phyloP scores from a whole-genome alignment of 108 stramenopile genomes.

The Cyclostephanos tholiformis region DNA sequence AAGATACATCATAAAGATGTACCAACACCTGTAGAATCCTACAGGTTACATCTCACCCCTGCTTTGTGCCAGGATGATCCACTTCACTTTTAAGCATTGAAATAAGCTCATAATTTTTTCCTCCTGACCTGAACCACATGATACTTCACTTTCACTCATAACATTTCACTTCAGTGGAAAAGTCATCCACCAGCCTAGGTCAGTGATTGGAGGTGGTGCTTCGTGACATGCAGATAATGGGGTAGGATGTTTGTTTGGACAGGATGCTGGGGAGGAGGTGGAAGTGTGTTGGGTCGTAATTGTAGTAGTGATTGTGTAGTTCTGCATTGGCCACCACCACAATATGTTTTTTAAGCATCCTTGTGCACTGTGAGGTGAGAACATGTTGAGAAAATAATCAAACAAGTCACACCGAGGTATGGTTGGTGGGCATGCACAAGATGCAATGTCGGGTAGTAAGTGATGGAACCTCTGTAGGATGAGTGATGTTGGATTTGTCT shows the following conservation, averaged over 20 bases:
- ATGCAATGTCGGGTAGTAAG: neutral
- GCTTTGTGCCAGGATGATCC: too few species aligned
- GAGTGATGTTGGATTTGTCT: neutral
- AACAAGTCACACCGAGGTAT: neutral
- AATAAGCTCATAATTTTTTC: too few species aligned
- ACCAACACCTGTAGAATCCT: too few species aligned
- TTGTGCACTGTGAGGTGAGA: neutral
- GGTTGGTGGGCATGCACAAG: neutral
- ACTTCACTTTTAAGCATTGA: too few species aligned
- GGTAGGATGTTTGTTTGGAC: neutral
- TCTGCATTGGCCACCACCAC: neutral
- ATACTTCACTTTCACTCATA: too few species aligned
- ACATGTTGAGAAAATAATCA: neutral
- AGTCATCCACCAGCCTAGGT: too few species aligned
- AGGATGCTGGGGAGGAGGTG: slow-evolving; percentile 1
- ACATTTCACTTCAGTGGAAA: too few species aligned
- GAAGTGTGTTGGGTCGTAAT: neutral
- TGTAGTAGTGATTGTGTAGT: neutral
- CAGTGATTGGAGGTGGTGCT: too few species aligned
- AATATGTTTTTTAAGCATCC: neutral
- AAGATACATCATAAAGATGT: too few species aligned
- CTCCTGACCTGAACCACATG: too few species aligned
- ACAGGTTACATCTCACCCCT: too few species aligned
- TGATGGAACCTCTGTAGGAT: neutral
- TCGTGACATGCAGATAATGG: neutral